Base-by-base conservation (phyloP, 1,284 basidiomycete genomes). In the Fistulinella cinereoalba region DNA sequence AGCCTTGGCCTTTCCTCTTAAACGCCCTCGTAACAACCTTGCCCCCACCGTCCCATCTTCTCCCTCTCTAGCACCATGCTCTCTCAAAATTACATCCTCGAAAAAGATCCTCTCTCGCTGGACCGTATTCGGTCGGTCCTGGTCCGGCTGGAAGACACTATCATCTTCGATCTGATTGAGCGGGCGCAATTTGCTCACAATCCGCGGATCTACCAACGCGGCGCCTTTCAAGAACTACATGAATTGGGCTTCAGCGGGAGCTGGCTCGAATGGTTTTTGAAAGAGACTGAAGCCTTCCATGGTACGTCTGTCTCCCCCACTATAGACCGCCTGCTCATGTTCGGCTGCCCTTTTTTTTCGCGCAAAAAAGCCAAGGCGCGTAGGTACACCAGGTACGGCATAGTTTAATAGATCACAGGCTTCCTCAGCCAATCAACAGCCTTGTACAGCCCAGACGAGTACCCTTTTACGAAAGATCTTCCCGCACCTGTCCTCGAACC, bases 201-300 rank as follows among this genome's bases (percentile, higher is more conserved):
- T 64, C 82, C 86, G n/a, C 79, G 77, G 49, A 96, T 97, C 56
- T 99, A 99, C 72, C 72, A 85, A 47, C 75, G 77, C 3, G 87
- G 85, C 12, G 86, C 80, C 2, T 92, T 98, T 69, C 71, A 83
- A 39, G 86, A 95, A 66, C 75, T 91, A 29, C 76, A 75, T 41
- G 76, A 85, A 25, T 63, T 81, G 31, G 83, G 82, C 1, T 95
- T 92, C 68, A 64, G 80, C 3, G 92, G 92, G 2, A 90, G 83
- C 50, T 98, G 94, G 93, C 75, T 99, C 1, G 90, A 96, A 48
- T 99, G 97, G 97, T 94, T 99, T 71, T 73, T 99, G 68, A 87
- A 87, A 59, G 95, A 98, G 71, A 97, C 79, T 0, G 97, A 99
- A 72, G 76, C 77, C 2, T 94, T 96, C 67, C 96, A 99, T 71